Evolutionary conservation across 305 asterid species (phyloP).

Genomic region (Plantago rigida): DNA sequence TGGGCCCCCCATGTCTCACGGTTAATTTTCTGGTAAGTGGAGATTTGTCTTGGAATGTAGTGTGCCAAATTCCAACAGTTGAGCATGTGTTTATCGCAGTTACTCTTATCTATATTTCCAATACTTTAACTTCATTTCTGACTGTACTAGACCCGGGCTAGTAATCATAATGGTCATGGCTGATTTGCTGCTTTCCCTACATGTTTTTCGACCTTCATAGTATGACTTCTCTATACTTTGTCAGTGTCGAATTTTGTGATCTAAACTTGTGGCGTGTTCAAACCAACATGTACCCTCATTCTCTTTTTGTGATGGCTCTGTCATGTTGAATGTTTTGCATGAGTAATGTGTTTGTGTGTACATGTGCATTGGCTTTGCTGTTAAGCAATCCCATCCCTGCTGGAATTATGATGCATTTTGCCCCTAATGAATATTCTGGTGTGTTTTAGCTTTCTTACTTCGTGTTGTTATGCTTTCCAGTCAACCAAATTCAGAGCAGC

Average conservation of each 20-base stretch:
- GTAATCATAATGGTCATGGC: neutral
- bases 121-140: neutral
- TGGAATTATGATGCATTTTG: constrained; percentile 5
- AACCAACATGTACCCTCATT: no score
- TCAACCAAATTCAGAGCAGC: constrained; percentile 52
- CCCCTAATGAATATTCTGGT: constrained; percentile 7
- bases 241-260: neutral
- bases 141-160: neutral
- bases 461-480: constrained; percentile 34
- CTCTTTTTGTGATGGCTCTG: no score
- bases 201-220: neutral
- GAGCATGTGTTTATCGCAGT: neutral
- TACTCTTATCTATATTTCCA: neutral
- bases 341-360: no score
- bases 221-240: neutral
- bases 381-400: constrained; percentile 16
- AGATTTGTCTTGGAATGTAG: no score
- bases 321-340: no score
- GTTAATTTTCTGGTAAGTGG: no score
- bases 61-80: neutral
- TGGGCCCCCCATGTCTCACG: neutral
- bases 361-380: neutral
- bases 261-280: no score
- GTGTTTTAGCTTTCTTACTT: constrained; percentile 8
- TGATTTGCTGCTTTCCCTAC: neutral